Percentiles rank a stretch among this genome's conserved stretches.
These are phyloP conservation scores for Xanthoparmelia taractica DNA, from an alignment of 495 filamentous ascomycete genomes.

Conservation along the genomic window DNA sequence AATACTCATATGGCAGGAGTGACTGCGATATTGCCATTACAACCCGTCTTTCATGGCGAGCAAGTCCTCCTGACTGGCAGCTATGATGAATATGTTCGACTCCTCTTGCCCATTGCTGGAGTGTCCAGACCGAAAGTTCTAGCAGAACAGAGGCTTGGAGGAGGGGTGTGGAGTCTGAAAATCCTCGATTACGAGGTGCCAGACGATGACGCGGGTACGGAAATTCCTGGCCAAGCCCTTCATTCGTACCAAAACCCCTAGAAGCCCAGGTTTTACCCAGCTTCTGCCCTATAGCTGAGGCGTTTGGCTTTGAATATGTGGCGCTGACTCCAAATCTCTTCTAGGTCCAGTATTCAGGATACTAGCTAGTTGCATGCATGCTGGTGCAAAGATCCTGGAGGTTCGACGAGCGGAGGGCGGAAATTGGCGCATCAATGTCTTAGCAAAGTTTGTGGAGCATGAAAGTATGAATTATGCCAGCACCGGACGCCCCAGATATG, in stretches of 20 bases:
- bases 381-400: conserved; percentile 62
- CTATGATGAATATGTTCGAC: conserved; percentile 79
- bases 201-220: not conserved
- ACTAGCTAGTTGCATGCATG: conserved; percentile 91
- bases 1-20: conserved; percentile 73
- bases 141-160: conserved; percentile 61
- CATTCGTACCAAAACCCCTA: not conserved
- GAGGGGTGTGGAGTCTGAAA: conserved; percentile 80
- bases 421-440: conserved; percentile 55
- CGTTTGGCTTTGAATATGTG: not conserved
- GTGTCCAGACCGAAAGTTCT: conserved; percentile 38
- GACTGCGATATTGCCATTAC: conserved; percentile 67
- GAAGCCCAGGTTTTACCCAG: not conserved
- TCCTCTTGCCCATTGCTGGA: conserved; percentile 43
- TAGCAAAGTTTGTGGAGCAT: conserved; percentile 76
- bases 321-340: not conserved
- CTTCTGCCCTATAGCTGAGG: not conserved
- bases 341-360: conserved; percentile 43
- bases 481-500: conserved; percentile 47
- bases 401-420: conserved; percentile 34
- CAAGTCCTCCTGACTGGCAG: conserved; percentile 73
- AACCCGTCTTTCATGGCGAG: conserved; percentile 29
- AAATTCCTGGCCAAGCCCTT: not conserved
- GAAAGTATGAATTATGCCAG: conserved; percentile 94
- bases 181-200: not conserved